Conservation (phyloP, 176 grass and related monocot genomes). For the Phragmites australis region DNA sequence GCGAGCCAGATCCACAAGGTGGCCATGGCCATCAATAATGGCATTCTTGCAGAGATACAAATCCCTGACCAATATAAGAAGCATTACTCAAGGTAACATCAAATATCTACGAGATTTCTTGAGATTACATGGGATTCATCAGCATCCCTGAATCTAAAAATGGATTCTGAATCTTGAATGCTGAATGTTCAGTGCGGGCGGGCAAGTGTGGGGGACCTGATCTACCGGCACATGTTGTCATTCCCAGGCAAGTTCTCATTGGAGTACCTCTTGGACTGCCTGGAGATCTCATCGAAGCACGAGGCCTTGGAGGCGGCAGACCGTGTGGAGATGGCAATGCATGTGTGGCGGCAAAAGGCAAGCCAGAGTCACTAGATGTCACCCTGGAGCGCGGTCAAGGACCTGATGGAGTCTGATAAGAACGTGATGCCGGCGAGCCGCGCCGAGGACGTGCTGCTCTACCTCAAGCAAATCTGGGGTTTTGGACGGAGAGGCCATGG, state of each 20-base stretch:
- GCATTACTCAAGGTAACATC: conserved; percentile 83
- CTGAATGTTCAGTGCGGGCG: conserved; percentile 66
- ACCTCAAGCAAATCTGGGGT: conserved; percentile 75
- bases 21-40: conserved; percentile 85
- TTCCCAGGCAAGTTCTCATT: conserved; percentile 73
- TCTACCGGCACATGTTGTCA: conserved; percentile 85
- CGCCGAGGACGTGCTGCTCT: conserved; percentile 65
- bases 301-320: conserved; percentile 64
- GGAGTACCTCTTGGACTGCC: conserved; percentile 70
- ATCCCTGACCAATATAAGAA: conserved; percentile 66
- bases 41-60: conserved; percentile 65
- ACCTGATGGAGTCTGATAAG: conserved; percentile 82
- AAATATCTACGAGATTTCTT: neutral
- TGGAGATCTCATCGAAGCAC: conserved; percentile 79
- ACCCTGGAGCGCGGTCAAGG: conserved; percentile 70
- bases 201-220: conserved; percentile 64
- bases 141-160: neutral
- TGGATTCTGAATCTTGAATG: neutral
- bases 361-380: conserved; percentile 46
- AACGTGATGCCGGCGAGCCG: conserved; percentile 70
- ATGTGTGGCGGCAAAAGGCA: conserved; percentile 75
- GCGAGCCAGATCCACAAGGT: conserved; percentile 89
- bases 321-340: conserved; percentile 75
- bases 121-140: neutral
- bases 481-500: too few species aligned